Base-by-base conservation (phyloP, 495 filamentous ascomycete species). In the Bacidia rubella region DNA sequence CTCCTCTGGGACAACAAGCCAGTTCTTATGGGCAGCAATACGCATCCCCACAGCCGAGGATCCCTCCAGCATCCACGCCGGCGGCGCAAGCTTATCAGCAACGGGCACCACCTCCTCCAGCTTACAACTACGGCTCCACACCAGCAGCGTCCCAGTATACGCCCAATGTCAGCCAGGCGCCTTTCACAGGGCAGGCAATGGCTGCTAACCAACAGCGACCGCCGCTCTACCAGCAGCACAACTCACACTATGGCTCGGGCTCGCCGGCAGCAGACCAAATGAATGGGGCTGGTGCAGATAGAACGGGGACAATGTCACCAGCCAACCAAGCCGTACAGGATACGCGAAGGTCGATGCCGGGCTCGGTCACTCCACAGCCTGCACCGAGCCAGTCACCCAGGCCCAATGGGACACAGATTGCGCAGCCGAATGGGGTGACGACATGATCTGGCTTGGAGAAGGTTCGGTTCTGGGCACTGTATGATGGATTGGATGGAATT, bases 281-380 rank as follows among this genome's bases (percentile, higher is more conserved):
- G 29, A 71, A 73, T 55, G 59, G 68, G 20, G 68, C 66, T 22
- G 64, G 70, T 41, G 66, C 51, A 15, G 43, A 27, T 47, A 52
- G 45, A 39, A 45, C 32, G 29, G 53, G 27, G 41, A 47, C 35
- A 2, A 11, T 57, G 58, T 47, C 48, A 9, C 42, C 52, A 2
- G 67, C 68, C 21, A 73, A 75, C 52, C 73, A 73, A 59, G 61
- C 64, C 2, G 41, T 71, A 47, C 70, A 72, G 65, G 68, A 73
- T 29, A 60, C 66, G 39, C 66, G 71, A 38, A 74, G 68, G 60
- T 64, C 68, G 24, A 70, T 75, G 52, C 45, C 71, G 41, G 64
- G 62, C 17, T 67, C 69, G 0, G 62, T 63, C 7, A 72, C 73
- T 24, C 71, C 72, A 21, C 71, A 74, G 47, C 62, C 71, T 26